These are phyloP conservation scores for Phanerochaete sordida DNA, from an alignment of 768 basidiomycete genomes.

Conservation along the genomic window DNA sequence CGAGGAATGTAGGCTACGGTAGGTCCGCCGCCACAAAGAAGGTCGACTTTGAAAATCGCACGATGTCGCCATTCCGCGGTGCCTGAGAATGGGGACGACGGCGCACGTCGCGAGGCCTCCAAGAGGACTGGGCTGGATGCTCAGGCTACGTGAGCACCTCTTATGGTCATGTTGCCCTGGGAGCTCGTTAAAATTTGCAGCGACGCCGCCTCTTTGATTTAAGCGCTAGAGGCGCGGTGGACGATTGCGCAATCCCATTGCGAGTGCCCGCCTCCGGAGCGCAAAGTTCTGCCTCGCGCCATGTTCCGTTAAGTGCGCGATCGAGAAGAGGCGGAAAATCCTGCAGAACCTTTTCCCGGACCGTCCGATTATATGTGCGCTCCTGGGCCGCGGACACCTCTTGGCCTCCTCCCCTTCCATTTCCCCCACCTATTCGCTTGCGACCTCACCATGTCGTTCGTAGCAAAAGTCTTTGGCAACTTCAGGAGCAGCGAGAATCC, in stretches of 20 bases:
- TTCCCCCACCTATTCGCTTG: neutral
- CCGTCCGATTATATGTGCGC: neutral
- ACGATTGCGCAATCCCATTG: neutral
- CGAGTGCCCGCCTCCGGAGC: neutral
- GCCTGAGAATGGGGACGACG: neutral
- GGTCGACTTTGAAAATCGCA: neutral
- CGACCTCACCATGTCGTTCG: neutral
- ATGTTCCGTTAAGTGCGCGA: neutral
- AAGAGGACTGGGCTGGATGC: neutral
- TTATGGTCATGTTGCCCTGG: neutral
- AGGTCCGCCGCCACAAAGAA: neutral
- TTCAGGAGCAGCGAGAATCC: neutral
- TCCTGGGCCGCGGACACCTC: neutral
- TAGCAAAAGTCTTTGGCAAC: neutral
- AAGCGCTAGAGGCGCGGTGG: neutral
- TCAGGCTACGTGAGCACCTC: neutral
- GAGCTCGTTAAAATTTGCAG: neutral
- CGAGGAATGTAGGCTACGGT: neutral
- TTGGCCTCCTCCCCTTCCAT: neutral
- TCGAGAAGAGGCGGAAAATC: neutral
- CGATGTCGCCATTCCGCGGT: neutral
- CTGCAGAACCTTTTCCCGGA: neutral
- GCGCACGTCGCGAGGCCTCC: no score
- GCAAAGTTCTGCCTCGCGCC: neutral
- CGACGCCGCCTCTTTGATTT: neutral